These are phyloP conservation scores for Hyphodiscus sp. DNA, from an alignment of 2,329 filamentous ascomycete genomes.

Conservation along the genomic window DNA sequence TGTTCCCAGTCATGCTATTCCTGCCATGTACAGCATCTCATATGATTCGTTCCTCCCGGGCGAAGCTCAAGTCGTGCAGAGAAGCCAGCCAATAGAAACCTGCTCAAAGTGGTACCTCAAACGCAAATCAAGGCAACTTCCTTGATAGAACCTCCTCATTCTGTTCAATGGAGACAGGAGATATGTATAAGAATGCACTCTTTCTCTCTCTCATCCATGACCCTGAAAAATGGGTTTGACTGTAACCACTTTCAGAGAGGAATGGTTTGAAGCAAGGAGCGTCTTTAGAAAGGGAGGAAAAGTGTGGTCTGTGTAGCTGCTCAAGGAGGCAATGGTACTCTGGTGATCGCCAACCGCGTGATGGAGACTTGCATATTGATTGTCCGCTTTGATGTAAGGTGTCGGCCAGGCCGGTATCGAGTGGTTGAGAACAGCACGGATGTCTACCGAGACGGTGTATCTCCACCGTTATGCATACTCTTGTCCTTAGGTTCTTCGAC, in stretches of 20 bases:
- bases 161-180: neutral
- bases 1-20: neutral
- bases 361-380: neutral
- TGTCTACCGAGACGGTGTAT: neutral
- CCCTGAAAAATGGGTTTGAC: neutral
- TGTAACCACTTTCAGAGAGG: neutral
- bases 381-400: neutral
- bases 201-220: neutral
- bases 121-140: neutral
- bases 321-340: neutral
- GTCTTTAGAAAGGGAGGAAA: neutral
- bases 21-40: neutral
- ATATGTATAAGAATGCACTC: neutral
- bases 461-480: neutral
- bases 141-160: neutral
- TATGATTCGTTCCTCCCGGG: neutral
- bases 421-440: neutral
- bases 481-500: neutral
- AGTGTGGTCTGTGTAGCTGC: neutral
- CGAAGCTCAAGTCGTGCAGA: neutral
- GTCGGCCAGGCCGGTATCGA: neutral
- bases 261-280: neutral
- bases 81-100: neutral
- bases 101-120: neutral
- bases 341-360: neutral